Conservation (phyloP, 2,329 filamentous ascomycete species). For the Aureobasidium sp. region DNA sequence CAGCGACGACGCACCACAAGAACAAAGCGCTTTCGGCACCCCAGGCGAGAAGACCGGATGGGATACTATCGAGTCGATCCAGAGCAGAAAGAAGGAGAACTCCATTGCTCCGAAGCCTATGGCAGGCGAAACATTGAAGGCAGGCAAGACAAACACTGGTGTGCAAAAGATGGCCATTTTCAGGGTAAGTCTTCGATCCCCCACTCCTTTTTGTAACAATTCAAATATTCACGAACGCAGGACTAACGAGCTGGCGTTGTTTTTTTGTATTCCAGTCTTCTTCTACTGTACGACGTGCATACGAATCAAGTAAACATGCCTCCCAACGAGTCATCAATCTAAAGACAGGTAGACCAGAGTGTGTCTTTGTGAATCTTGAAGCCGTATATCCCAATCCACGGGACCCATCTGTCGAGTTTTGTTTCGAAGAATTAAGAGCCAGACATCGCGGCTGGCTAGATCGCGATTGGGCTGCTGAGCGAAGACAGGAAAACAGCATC, state of each 20-base stretch:
- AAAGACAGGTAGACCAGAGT: conserved; percentile 73
- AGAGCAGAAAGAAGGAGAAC: conserved; percentile 92
- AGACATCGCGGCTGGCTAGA: conserved; percentile 61
- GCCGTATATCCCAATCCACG: conserved; percentile 74
- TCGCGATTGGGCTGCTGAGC: conserved; percentile 32
- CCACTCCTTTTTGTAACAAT: conserved; percentile 33
- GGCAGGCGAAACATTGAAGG: conserved; percentile 85
- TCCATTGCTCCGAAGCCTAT: conserved; percentile 77
- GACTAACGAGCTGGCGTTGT: conserved; percentile 60
- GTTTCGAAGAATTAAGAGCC: conserved; percentile 88
- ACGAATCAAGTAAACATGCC: conserved; percentile 36
- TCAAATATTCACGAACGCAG: conserved; percentile 83
- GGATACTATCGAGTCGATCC: conserved; percentile 83
- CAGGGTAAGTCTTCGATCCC: conserved; percentile 63
- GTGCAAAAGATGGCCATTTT: conserved; percentile 84
- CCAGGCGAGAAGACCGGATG: conserved; percentile 58
- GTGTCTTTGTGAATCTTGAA: conserved; percentile 80
- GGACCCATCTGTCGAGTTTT: conserved; percentile 63
- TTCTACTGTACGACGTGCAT: conserved; percentile 15
- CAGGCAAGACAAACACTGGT: conserved; percentile 70
- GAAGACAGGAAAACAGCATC: conserved; percentile 8
- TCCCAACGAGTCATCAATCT: conserved; percentile 78
- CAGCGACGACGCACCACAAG: conserved; percentile 53
- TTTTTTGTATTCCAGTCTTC: conserved; percentile 18
- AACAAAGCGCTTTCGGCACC: conserved; percentile 44